Base-by-base conservation (phyloP, 1,284 basidiomycete genomes). In the Leccinum pachyderme region DNA sequence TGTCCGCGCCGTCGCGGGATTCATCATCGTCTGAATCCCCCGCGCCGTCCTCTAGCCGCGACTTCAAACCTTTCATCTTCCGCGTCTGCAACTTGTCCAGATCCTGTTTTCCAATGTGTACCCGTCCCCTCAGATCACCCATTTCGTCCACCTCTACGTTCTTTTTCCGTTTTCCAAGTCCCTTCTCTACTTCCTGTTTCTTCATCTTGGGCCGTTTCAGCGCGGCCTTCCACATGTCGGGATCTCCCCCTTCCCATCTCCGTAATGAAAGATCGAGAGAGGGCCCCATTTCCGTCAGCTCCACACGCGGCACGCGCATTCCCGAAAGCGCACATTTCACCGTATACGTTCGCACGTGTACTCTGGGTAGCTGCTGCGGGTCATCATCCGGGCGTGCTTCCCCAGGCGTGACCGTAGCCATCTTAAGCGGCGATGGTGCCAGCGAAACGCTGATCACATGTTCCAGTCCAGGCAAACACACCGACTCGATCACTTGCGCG, bases 131-230 rank as follows among this genome's bases (percentile, higher is more conserved):
- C 74, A 95, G 75, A 73, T 99, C 94, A 55, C 96, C 96, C 96
- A 98, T 98, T 73, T 94, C 93, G 77, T 99, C 96, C 60, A 95
- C 93, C 77, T 97, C 94, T 72, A 95, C 73, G 72, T 98, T 98
- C 83, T 93, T 95, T 74, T 83, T 84, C 81, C 93, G 95, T 81
- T 92, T 93, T 39, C 91, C 93, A n/a, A 93, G 70, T 0, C 93
- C 93, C 70, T 82, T 87, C 76, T 93, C 92, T 47, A 93, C 75
- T 47, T 93, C 90, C 61, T 81, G 81, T 77, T 93, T 93, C 73
- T 88, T 89, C 59, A 97, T 66, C 79, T 95, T 98, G 47, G 93
- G 91, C 58, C 89, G 78, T 71, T 80, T 89, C 77, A 94, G 81
- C 11, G 95, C 92, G 59, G 81, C 80, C 71, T 89, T 91, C 75